These are phyloP conservation scores for Henningerozyma blattae DNA, from an alignment of 805 yeast genomes.

Conservation along the genomic window DNA sequence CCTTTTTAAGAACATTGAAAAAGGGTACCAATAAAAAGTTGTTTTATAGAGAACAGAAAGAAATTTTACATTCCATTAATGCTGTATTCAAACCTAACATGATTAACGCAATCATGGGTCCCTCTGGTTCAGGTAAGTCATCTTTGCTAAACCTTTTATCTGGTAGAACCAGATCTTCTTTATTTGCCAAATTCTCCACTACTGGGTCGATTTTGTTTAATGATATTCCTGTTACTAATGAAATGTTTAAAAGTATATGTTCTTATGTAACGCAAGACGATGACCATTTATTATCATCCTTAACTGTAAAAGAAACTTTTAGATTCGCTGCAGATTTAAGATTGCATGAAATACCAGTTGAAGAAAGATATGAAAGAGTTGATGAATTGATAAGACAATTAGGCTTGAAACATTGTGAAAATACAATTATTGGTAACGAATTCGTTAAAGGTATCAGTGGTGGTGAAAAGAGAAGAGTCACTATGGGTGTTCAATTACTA, in stretches of 20 bases:
- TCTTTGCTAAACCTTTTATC: constrained; percentile 54
- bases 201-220: constrained; percentile 37
- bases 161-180: constrained; percentile 34
- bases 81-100: constrained; percentile 44
- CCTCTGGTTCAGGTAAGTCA: constrained; percentile 72
- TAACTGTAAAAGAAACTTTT: constrained; percentile 72
- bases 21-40: constrained; percentile 5
- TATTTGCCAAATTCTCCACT: constrained; percentile 20
- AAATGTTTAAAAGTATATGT: constrained; percentile 33
- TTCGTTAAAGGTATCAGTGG: constrained; percentile 65
- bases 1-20: constrained; percentile 2
- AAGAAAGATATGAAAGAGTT: constrained; percentile 37
- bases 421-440: constrained; percentile 55
- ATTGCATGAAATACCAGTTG: constrained; percentile 32
- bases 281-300: constrained; percentile 51
- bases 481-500: constrained; percentile 69
- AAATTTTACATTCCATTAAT: constrained; percentile 33
- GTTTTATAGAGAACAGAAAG: constrained; percentile 15
- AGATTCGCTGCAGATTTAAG: constrained; percentile 60
- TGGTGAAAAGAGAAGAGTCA: constrained; percentile 78
- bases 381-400: constrained; percentile 48
- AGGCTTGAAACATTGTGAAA: constrained; percentile 69
- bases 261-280: constrained; percentile 81
- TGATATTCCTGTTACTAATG: constrained; percentile 24
- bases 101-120: constrained; percentile 68